Conservation (phyloP, 2,329 filamentous ascomycete species). For the Arthrobotrys entomopaga region DNA sequence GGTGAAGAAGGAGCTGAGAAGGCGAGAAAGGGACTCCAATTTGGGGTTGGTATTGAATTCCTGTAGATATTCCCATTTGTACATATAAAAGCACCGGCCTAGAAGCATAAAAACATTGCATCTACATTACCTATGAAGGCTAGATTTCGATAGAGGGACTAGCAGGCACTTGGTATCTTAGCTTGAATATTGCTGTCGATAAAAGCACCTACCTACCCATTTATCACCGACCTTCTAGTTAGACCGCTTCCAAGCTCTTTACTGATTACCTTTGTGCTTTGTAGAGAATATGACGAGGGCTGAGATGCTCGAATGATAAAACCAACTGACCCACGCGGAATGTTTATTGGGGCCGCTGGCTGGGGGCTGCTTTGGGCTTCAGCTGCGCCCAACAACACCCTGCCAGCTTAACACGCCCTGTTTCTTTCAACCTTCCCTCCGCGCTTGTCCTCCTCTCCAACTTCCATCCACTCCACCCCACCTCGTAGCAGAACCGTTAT, state of each 20-base stretch:
- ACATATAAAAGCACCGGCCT: not conserved
- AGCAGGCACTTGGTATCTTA: not conserved
- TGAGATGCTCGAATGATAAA: no score
- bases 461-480: conserved; percentile 23
- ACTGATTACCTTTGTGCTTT: no score
- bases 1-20: conserved; percentile 84
- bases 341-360: not conserved
- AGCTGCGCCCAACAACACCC: conserved; percentile 38
- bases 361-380: conserved; percentile 12
- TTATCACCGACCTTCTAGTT: no score
- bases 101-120: not conserved
- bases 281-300: no score
- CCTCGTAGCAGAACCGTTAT: conserved; percentile 31
- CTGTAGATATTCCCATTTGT: conserved; percentile 68
- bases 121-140: not conserved
- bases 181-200: no score
- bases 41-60: conserved; percentile 97
- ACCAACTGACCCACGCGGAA: no score
- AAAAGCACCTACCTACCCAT: no score
- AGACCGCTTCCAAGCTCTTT: no score
- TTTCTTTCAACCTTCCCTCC: not conserved
- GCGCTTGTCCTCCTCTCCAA: conserved; percentile 11
- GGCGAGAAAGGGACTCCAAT: conserved; percentile 86
- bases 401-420: conserved; percentile 36
- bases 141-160: not conserved